Evolutionary conservation across 495 filamentous ascomycete species (phyloP).

Genomic region (Xylaria bambusicola): DNA sequence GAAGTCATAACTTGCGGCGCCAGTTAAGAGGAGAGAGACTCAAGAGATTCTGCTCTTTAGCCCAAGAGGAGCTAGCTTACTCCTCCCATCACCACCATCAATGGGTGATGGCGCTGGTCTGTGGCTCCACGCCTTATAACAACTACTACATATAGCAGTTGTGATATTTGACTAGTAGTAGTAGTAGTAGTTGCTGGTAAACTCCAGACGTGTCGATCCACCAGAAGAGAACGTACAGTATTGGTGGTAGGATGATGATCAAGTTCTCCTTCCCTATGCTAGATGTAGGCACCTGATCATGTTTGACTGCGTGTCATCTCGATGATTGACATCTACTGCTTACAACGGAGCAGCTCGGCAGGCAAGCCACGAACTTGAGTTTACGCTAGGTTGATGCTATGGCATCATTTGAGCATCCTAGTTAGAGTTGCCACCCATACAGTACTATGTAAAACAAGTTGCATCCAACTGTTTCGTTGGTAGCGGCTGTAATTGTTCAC

Average conservation of each 20-base stretch:
- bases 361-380: too few species aligned
- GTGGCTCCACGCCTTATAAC: too few species aligned
- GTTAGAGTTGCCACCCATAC: neutral
- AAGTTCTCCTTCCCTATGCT: too few species aligned
- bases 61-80: neutral
- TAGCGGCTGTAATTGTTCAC: neutral
- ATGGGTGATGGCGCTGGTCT: too few species aligned
- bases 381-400: neutral
- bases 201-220: neutral
- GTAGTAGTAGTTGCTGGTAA: neutral
- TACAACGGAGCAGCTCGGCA: neutral
- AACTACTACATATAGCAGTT: neutral
- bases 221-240: constrained; percentile 18
- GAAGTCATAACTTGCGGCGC: neutral
- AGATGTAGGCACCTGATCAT: constrained; percentile 34
- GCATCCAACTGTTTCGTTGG: neutral
- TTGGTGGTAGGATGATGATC: too few species aligned
- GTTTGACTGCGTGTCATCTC: constrained; percentile 39
- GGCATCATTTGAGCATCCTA: neutral
- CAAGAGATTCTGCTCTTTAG: neutral
- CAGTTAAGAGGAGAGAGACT: neutral
- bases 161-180: too few species aligned
- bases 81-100: too few species aligned
- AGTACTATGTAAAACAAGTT: neutral
- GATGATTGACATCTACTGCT: constrained; percentile 8